These are phyloP conservation scores for Blastomyces emzantsi DNA, from an alignment of 2,329 filamentous ascomycete genomes.

Conservation along the genomic window DNA sequence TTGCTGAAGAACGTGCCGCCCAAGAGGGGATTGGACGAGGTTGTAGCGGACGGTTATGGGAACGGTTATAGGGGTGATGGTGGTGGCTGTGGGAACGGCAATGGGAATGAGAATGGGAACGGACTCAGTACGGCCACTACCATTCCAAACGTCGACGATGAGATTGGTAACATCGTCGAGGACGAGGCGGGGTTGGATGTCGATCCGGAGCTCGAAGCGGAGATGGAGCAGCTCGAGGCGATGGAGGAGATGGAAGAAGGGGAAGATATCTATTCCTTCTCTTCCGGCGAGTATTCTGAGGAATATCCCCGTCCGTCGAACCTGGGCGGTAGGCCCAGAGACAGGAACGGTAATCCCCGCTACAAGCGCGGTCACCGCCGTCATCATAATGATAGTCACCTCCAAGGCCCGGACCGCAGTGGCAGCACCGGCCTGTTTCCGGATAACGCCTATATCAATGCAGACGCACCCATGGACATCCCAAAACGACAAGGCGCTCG, in stretches of 20 bases:
- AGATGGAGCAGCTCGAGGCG: neutral
- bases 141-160: neutral
- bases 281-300: conserved; percentile 1
- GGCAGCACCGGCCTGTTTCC: neutral
- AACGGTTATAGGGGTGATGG: conserved; percentile 26
- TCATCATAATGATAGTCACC: neutral
- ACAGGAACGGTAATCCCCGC: neutral
- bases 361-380: neutral
- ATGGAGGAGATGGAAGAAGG: neutral
- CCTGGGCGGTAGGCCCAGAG: neutral
- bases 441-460: neutral
- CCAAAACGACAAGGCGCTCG: neutral
- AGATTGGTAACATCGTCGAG: neutral
- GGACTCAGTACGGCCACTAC: neutral
- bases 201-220: conserved; percentile 1
- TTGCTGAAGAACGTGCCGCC: conserved; percentile 61
- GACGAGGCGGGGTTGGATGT: neutral
- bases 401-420: neutral
- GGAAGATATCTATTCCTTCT: neutral
- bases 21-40: conserved; percentile 53
- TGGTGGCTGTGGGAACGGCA: conserved; percentile 1
- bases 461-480: neutral
- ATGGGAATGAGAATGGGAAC: neutral
- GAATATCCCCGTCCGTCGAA: neutral
- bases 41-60: conserved; percentile 25